Conservation (phyloP, 179 eudicot species). For the Sideroxylon spinosum region DNA sequence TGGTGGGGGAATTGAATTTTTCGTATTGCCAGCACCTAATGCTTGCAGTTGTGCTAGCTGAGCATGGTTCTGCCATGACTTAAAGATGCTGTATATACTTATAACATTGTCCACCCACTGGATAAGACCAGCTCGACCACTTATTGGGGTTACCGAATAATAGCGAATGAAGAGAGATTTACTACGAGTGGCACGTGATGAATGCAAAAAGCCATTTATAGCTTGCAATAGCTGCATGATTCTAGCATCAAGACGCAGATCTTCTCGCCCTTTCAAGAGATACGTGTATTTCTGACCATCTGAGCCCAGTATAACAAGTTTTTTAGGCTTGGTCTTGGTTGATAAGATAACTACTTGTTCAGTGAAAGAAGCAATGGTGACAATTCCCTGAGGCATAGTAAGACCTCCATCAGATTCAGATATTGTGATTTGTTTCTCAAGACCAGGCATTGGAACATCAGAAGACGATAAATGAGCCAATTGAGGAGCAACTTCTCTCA, state of each 20-base stretch:
- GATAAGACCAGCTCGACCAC: slow-evolving; percentile 98
- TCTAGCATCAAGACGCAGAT: slow-evolving; percentile 99
- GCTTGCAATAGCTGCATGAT: slow-evolving; percentile 98
- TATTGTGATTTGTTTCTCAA: slow-evolving; percentile 70
- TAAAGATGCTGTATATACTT: slow-evolving; percentile 88
- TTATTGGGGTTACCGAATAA: slow-evolving; percentile 97
- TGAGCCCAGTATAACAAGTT: slow-evolving; percentile 85
- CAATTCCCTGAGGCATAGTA: slow-evolving; percentile 58
- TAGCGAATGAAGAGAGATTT: slow-evolving; percentile 67
- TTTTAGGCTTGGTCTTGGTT: slow-evolving; percentile 97
- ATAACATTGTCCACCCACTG: slow-evolving; percentile 97
- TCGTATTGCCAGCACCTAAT: slow-evolving; percentile 47
- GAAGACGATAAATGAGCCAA: slow-evolving; percentile 78
- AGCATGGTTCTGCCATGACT: slow-evolving; percentile 89
- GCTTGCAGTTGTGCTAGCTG: slow-evolving; percentile 66
- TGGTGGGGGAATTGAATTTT: slow-evolving; percentile 58
- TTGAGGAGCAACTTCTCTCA: slow-evolving; percentile 91
- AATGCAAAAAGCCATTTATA: slow-evolving; percentile 69
- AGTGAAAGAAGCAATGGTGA: slow-evolving; percentile 83
- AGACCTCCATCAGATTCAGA: slow-evolving; percentile 55
- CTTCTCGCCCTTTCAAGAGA: slow-evolving; percentile 97
- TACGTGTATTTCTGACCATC: slow-evolving; percentile 93
- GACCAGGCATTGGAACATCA: slow-evolving; percentile 99
- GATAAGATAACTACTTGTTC: slow-evolving; percentile 73
- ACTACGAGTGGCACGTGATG: slow-evolving; percentile 54